Base-by-base conservation (phyloP, 2,329 filamentous ascomycete genomes). In the Ciborinia camelliae region DNA sequence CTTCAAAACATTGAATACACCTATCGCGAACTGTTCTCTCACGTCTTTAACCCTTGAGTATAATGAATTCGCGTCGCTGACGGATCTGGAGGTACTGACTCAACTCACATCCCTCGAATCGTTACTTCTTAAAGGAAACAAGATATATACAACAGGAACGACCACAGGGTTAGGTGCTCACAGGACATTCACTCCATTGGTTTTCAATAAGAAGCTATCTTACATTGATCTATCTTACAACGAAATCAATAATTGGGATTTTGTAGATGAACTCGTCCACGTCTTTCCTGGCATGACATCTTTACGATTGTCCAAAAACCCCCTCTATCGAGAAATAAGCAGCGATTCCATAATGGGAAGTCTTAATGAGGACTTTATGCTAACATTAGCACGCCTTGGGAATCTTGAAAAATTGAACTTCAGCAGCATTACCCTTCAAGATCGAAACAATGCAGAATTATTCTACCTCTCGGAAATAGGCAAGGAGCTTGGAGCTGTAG, bases 391-490 rank as follows among this genome's bases (percentile, higher is more conserved):
- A 35, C 90, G 92, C 2, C 80, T 97, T 1, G 82, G 84, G 1
- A 79, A 79, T 1, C 82, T 98, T 12, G 83, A 82, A 62, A 81
- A 80, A 0, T 82, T 97, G 37, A 95, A 95, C 74, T 92, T 90
- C 75, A 87, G 87, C 68, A 79, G 80, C 20, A 87, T 98, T 70
- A 87, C 87, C 0, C 71, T 81, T 1, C 85, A 88, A 50, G 93
- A 98, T 75, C 86, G 94, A 23, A 82, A 86, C 62, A 95, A 98
- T 73, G 92, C 92, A 5, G 95, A 98, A 71, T 88, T 94, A 73
- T 99, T 96, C 76, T 99, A 99, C 75, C 85, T 98, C 14, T 91
- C 89, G 0, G 85, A 90, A 62, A 95, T 97, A 65, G 90, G 85
- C 14, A 87, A 87, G 68, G 90, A 95, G 74, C 80, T 97, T 47